Base-by-base conservation (phyloP, 129 eudicot species). In the Flaveria ramosissima region DNA sequence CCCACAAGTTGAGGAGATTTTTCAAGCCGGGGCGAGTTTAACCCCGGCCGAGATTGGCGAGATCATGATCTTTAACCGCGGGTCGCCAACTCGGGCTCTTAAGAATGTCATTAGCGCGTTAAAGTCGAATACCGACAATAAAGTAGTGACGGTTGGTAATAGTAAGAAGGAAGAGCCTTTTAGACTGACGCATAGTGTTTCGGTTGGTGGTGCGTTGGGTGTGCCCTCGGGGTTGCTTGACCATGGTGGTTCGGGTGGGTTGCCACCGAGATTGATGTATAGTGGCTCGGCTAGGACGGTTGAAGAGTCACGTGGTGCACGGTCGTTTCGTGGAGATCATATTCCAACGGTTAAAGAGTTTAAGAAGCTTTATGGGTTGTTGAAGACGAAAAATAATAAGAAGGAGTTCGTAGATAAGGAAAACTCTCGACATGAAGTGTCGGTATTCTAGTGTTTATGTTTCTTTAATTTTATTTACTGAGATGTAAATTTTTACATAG, bases 1-100 rank as follows among this genome's bases (percentile, higher is more conserved):
- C 65, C 91, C 91, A 3, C 97, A 90, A 73, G 98, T 93, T n/a
- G 96, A 90, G 72, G 98, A 93, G 83, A 80, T 90, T 47, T 87
- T 93, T 27, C 97, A 88, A 82, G 70, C 80, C 43, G 69, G 97
- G 12, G 92, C 93, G 4, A 85, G 85, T 39, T 71, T 93, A 72
- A 93, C 89, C 70, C 97, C 92, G 63, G 97, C 98, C 7, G 97
- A 90, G 83, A 83, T 93, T n/a, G 84, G 98, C 0, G 98, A 93
- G 66, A 86, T 93, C 43, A 90, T 93, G 98, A 85, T 93, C 4
- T 80, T 89, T 12, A 93, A 93, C 69, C 89, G 97, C 14, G 84
- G 86, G 46, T 93, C 97, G 0, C 95, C 98, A 0, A 93, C 87
- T 17, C 83, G 97, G 47, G 97, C 98, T 9, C 9, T 93, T 32